Conservation (phyloP, 371 early-diverging fungal species). For the Globomyces sp. region DNA sequence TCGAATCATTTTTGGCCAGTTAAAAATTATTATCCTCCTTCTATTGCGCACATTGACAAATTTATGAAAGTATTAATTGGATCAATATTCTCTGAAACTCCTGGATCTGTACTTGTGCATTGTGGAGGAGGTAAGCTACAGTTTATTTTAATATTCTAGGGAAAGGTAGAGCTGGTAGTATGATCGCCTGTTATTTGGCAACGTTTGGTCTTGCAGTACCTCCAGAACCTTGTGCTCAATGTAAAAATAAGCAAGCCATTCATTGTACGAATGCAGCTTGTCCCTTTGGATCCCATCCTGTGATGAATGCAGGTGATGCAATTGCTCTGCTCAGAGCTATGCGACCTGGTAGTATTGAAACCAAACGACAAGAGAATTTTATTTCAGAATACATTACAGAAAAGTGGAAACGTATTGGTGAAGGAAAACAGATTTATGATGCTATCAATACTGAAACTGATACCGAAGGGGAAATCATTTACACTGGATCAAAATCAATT, state of each 20-base stretch:
- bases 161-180: conserved; percentile 50
- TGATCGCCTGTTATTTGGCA: conserved; percentile 46
- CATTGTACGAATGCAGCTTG: conserved; percentile 31
- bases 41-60: conserved; percentile 29
- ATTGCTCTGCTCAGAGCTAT: conserved; percentile 40
- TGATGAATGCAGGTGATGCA: conserved; percentile 45
- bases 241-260: conserved; percentile 17
- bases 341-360: conserved; percentile 51
- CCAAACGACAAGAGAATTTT: conserved; percentile 49
- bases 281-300: conserved; percentile 34
- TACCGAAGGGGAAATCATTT: neutral
- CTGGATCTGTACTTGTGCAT: conserved; percentile 45
- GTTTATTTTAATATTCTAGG: conserved; percentile 6
- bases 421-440: conserved; percentile 18
- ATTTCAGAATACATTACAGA: conserved; percentile 33
- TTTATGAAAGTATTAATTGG: conserved; percentile 22
- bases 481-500: conserved; percentile 5
- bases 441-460: neutral
- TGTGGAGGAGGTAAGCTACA: conserved; percentile 41
- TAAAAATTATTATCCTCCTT: conserved; percentile 31
- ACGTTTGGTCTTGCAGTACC: conserved; percentile 43
- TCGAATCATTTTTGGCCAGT: conserved; percentile 30
- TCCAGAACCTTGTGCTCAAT: conserved; percentile 23
- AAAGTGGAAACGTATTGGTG: conserved; percentile 34
- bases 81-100: conserved; percentile 10